These are phyloP conservation scores for Leucaena leucocephala DNA, from an alignment of 306 rosid species.

Conservation along the genomic window DNA sequence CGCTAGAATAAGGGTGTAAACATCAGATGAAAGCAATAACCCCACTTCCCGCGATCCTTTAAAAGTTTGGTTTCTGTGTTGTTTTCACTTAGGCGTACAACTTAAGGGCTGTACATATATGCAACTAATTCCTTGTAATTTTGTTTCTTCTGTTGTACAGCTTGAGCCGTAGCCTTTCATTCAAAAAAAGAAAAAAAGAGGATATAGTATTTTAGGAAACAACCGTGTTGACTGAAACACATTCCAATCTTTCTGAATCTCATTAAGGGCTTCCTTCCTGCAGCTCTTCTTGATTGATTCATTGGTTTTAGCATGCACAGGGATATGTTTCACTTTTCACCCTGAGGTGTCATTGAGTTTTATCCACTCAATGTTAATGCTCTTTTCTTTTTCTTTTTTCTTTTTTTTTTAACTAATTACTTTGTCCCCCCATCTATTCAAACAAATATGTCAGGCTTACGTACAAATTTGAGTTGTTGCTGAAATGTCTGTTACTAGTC, in stretches of 20 bases:
- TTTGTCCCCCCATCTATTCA: too few species aligned
- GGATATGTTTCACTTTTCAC: constrained; percentile 23
- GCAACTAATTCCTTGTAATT: background rate
- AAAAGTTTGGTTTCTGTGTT: background rate
- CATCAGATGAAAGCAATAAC: background rate
- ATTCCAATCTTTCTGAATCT: background rate
- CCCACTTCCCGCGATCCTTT: background rate
- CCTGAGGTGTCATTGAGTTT: constrained; percentile 2
- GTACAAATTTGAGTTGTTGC: too few species aligned
- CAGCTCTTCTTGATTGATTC: constrained; percentile 12
- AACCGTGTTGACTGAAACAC: background rate
- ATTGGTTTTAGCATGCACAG: background rate
- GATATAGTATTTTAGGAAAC: background rate
- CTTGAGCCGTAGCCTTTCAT: background rate
- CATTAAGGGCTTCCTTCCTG: background rate
- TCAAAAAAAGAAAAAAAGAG: background rate
- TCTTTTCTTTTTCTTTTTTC: too few species aligned
- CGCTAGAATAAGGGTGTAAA: background rate
- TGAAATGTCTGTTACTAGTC: too few species aligned
- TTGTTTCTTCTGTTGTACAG: background rate
- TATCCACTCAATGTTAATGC: too few species aligned
- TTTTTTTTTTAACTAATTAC: too few species aligned
- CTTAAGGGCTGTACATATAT: background rate
- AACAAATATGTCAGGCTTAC: too few species aligned
- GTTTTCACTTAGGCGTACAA: background rate